Evolutionary conservation across 495 filamentous ascomycete genomes (phyloP).

Genomic region (Cudoniella acicularis): DNA sequence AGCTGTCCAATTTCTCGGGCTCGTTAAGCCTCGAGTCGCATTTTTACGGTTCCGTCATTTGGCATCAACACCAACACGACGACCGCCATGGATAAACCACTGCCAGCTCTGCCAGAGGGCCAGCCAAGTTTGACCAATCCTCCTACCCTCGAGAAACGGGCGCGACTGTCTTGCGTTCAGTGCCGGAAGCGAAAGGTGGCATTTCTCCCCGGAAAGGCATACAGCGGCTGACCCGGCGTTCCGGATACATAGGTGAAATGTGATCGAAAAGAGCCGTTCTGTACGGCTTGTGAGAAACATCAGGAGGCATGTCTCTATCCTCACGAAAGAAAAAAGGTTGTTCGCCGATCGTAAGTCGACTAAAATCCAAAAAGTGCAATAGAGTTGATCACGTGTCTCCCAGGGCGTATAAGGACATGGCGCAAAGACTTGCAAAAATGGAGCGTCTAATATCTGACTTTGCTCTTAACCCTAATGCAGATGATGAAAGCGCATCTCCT

Average conservation of each 20-base stretch:
- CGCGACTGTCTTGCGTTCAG: not conserved
- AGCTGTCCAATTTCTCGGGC: no score
- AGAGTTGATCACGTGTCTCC: not conserved
- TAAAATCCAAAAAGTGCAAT: not conserved
- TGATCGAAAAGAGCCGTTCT: not conserved
- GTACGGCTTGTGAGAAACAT: not conserved
- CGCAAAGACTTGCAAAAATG: slow-evolving; percentile 2
- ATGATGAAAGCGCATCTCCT: not conserved
- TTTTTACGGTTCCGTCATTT: not conserved
- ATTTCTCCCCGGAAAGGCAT: not conserved
- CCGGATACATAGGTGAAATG: slow-evolving; percentile 3
- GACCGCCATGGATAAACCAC: not conserved
- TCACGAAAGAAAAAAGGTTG: not conserved
- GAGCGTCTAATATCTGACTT: slow-evolving; percentile 2
- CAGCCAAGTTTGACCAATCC: not conserved
- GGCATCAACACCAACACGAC: not conserved
- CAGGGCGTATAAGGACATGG: slow-evolving; percentile 5
- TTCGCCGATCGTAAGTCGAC: slow-evolving; percentile 3
- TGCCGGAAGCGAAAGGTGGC: slow-evolving; percentile 6
- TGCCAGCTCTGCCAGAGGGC: not conserved
- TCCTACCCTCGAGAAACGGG: not conserved
- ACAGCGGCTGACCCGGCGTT: not conserved
- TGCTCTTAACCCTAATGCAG: not conserved
- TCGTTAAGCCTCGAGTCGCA: no score
- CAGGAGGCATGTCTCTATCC: not conserved